These are phyloP conservation scores for Blastobotrys apis DNA, from an alignment of 1,139 yeast genomes.

Conservation along the genomic window DNA sequence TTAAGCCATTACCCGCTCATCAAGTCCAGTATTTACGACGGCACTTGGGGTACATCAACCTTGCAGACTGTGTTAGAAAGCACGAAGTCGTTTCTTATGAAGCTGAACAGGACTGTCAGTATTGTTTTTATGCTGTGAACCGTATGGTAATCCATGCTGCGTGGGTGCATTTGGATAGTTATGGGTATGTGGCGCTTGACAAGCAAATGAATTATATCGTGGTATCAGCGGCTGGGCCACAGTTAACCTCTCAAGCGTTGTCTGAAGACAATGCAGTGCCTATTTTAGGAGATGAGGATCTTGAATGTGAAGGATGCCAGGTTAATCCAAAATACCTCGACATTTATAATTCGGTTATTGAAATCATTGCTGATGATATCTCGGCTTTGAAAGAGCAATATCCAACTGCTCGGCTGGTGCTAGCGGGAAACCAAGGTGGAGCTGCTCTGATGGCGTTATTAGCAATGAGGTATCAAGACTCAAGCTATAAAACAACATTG, in stretches of 20 bases:
- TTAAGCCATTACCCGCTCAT: neutral
- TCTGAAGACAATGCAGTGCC: neutral
- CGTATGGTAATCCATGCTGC: neutral
- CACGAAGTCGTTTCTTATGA: neutral
- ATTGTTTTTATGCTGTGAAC: slow-evolving; percentile 1
- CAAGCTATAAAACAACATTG: neutral
- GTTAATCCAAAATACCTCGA: neutral
- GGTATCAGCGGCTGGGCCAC: neutral
- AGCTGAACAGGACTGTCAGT: neutral
- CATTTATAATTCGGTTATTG: neutral
- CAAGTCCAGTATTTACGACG: slow-evolving; percentile 1
- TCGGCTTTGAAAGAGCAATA: neutral
- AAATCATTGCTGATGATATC: slow-evolving; percentile 4
- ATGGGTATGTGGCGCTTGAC: slow-evolving; percentile 8
- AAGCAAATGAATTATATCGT: slow-evolving; percentile 1
- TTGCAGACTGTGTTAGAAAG: slow-evolving; percentile 3
- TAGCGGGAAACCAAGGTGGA: slow-evolving; percentile 5
- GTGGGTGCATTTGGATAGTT: neutral
- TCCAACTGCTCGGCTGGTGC: slow-evolving; percentile 1
- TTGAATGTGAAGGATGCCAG: neutral
- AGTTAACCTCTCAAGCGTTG: neutral
- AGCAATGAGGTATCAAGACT: slow-evolving; percentile 1
- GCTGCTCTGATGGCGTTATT: slow-evolving; percentile 2
- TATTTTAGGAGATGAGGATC: neutral
- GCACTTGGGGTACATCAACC: slow-evolving; percentile 7